Percentiles rank a stretch among this genome's conserved stretches.
Conservation (phyloP, 352 stramenopile genomes). For the Globisporangium paddicum region DNA sequence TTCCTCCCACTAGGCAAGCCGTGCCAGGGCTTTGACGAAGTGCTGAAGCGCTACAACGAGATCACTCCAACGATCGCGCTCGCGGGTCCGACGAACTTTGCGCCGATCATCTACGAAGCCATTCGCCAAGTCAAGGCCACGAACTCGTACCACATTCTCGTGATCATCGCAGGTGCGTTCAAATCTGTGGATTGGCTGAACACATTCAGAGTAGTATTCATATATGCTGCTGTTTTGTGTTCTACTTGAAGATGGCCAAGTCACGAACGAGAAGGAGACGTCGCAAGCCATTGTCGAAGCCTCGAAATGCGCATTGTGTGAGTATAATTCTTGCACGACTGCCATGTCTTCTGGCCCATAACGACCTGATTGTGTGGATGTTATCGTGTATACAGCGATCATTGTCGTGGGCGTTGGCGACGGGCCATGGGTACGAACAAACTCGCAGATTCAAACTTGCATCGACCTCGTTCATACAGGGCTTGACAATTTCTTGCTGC, state of each 20-base stretch:
- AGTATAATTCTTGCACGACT: slow-evolving; percentile 3
- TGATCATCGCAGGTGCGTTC: slow-evolving; percentile 48
- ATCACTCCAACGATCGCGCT: slow-evolving; percentile 46
- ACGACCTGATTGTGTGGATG: background rate
- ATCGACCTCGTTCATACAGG: no score
- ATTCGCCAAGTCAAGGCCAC: slow-evolving; percentile 47
- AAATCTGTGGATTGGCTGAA: no score
- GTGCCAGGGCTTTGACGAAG: slow-evolving; percentile 49
- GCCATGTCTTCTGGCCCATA: background rate
- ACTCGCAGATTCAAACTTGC: no score
- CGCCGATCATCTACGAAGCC: slow-evolving; percentile 69
- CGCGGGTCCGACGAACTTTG: slow-evolving; percentile 71
- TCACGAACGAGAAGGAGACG: slow-evolving; percentile 64
- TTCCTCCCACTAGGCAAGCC: slow-evolving; percentile 33
- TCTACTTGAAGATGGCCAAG: slow-evolving; percentile 41
- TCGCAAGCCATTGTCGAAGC: slow-evolving; percentile 62
- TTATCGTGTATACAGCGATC: slow-evolving; percentile 37
- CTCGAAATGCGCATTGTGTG: slow-evolving; percentile 70
- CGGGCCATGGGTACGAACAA: slow-evolving; percentile 46
- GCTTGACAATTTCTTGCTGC: no score
- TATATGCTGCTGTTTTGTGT: background rate
- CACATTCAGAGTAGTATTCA: background rate
- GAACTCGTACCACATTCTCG: slow-evolving; percentile 59
- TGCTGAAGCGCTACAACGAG: slow-evolving; percentile 47
- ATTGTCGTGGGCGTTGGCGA: slow-evolving; percentile 74